Evolutionary conservation across 177 flowering plant species (phyloP), one percentile per base, ranked within the genome.

Genomic region (Vitis hybrid): DNA sequence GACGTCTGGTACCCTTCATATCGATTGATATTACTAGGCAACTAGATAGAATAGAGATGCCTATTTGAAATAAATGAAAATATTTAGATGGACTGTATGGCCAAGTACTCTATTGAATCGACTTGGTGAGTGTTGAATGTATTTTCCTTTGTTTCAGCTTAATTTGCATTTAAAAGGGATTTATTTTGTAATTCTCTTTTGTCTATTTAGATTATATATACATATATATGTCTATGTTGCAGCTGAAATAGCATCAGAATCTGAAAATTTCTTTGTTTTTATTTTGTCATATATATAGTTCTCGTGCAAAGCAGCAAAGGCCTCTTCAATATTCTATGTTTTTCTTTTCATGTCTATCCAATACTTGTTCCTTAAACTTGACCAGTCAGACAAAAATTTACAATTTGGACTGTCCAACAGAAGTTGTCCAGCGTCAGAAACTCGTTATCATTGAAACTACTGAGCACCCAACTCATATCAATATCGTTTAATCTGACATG

Each of bases 41-140:
- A 19, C 17, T 56, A 56, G 70, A 11, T 66, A 59, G 56, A 55
- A 10, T 24, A 24, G 19, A 50, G 6, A 51, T 57, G 56, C 67
- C 10, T 46, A 52, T 30, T 62, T 52, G 24, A 71, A 70, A 71
- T 64, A 71, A 71, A 52, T 58, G 57, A 57, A 27, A 40, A 63
- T 11, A 58, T 18, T 15, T 54, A 66, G 61, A 30, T 52, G 60
- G 49, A 56, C 18, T 30, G 50, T 66, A 55, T n/a, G 50, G 66
- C 21, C 70, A 52, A 66, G 73, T 52, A n/a, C 52, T 61, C 32
- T 54, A 40, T 70, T 54, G 59, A 40, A 58, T 6, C 63, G 56
- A 57, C 74, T 71, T 49, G 52, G 72, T 27, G 63, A 56, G 67
- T 60, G 60, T 64, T 69, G 63, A 61, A 66, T 64, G 64, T 24